Evolutionary conservation across 2,329 filamentous ascomycete species (phyloP).

Genomic region (Fusarium continuum): DNA sequence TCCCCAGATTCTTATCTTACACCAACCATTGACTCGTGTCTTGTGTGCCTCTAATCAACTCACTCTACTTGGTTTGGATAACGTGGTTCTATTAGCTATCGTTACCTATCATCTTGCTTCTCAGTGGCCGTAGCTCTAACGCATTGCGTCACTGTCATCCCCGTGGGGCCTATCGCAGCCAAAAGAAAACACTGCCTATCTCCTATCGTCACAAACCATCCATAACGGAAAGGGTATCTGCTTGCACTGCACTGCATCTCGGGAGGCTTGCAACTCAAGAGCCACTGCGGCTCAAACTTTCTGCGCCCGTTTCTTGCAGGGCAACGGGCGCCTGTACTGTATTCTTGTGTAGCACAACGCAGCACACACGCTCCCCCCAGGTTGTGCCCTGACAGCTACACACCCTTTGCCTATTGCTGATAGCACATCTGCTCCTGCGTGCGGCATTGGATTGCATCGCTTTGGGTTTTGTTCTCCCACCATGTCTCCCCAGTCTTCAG

Average conservation of each 20-base stretch:
- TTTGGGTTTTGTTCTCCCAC: slow-evolving; percentile 38
- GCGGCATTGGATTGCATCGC: slow-evolving; percentile 26
- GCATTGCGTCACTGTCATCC: slow-evolving; percentile 44
- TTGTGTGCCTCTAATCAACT: slow-evolving; percentile 23
- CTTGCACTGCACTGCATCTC: slow-evolving; percentile 20
- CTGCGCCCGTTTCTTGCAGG: slow-evolving; percentile 41
- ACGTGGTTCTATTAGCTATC: slow-evolving; percentile 46
- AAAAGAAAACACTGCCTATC: slow-evolving; percentile 9
- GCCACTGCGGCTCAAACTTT: slow-evolving; percentile 41
- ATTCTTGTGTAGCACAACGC: slow-evolving; percentile 32
- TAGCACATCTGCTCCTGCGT: slow-evolving; percentile 9
- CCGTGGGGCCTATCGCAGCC: slow-evolving; percentile 39
- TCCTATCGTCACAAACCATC: slow-evolving; percentile 27
- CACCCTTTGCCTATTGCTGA: slow-evolving; percentile 24
- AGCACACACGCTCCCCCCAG: slow-evolving; percentile 3
- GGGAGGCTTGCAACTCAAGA: slow-evolving; percentile 26
- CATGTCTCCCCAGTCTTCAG: slow-evolving; percentile 63
- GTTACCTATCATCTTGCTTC: slow-evolving; percentile 33
- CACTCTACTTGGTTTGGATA: slow-evolving; percentile 40
- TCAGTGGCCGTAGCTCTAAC: slow-evolving; percentile 43
- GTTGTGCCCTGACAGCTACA: slow-evolving; percentile 33
- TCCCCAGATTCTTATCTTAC: slow-evolving; percentile 46
- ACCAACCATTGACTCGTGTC: slow-evolving; percentile 40
- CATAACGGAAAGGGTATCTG: slow-evolving; percentile 15
- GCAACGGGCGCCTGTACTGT: slow-evolving; percentile 40